Evolutionary conservation across 1,139 yeast species (phyloP).

Genomic region (Pichiaceae sp.): DNA sequence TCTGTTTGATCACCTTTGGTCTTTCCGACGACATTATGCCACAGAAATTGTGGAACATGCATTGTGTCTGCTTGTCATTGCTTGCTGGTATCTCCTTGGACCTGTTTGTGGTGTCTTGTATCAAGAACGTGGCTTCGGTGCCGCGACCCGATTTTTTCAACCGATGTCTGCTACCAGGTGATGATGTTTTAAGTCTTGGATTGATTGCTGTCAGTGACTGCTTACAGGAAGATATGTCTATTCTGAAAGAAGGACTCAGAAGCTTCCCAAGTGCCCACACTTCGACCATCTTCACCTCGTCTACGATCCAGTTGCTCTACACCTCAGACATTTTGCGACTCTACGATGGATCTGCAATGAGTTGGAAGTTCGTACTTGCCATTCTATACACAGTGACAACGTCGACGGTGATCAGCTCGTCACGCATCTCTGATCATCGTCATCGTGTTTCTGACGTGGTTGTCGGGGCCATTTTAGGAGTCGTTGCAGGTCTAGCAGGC

Average conservation of each 20-base stretch:
- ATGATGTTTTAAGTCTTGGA: conserved; percentile 6
- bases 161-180: conserved; percentile 31
- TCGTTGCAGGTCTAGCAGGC: conserved; percentile 26
- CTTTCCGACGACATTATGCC: background rate
- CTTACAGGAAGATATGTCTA: conserved; percentile 20
- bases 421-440: conserved; percentile 41
- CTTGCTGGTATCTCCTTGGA: conserved; percentile 35
- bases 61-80: conserved; percentile 30
- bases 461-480: conserved; percentile 35
- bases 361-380: conserved; percentile 27
- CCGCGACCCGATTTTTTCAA: conserved; percentile 41
- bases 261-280: conserved; percentile 48
- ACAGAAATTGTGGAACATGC: conserved; percentile 37
- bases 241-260: conserved; percentile 39
- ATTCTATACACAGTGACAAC: conserved; percentile 30
- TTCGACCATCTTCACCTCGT: conserved; percentile 38
- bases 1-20: conserved; percentile 21
- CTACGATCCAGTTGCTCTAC: conserved; percentile 31
- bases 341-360: conserved; percentile 31
- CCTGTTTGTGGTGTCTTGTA: conserved; percentile 31
- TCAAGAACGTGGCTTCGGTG: conserved; percentile 37
- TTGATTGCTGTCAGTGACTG: conserved; percentile 32
- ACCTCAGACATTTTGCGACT: conserved; percentile 31
- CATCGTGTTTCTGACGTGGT: conserved; percentile 37
- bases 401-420: conserved; percentile 32